A percentile compares a stretch with the other conserved stretches of the same genome.
Evolutionary conservation across 2,329 filamentous ascomycete species (phyloP).

Genomic region (Xylariaceae sp.): DNA sequence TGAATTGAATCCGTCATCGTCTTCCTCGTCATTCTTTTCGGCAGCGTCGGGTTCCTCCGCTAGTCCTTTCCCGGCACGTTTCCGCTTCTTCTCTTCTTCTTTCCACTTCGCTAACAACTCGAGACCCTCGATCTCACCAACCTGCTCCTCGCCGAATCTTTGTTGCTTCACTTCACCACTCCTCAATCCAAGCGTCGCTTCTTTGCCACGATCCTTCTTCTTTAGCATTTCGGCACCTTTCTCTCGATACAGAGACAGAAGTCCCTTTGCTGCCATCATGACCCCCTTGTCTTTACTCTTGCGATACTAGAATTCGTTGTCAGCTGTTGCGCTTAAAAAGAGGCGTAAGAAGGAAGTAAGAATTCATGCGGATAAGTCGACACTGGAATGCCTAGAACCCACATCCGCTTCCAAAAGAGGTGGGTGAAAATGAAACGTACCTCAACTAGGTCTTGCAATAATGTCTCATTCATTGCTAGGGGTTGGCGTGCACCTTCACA

Average conservation of each 20-base stretch:
- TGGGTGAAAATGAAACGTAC: conserved; percentile 3
- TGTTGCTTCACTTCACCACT: conserved; percentile 76
- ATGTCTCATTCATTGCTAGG: conserved; percentile 91
- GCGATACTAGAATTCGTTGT: conserved; percentile 85
- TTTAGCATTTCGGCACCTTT: conserved; percentile 87
- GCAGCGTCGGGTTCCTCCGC: conserved; percentile 66
- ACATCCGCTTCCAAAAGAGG: not conserved
- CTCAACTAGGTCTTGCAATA: conserved; percentile 94
- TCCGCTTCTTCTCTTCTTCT: conserved; percentile 81
- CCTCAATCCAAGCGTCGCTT: conserved; percentile 82
- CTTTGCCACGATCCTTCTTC: conserved; percentile 89
- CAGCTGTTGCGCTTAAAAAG: conserved; percentile 2
- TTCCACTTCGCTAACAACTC: conserved; percentile 94
- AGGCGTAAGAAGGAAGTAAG: no score
- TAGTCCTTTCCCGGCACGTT: conserved; percentile 71
- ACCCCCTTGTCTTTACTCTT: conserved; percentile 98
- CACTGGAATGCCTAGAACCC: no score
- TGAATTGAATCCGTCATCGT: conserved; percentile 61
- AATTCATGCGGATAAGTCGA: no score
- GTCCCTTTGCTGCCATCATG: conserved; percentile 97
- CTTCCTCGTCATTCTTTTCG: conserved; percentile 65
- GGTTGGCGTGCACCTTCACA: conserved; percentile 71
- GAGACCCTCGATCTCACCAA: conserved; percentile 86
- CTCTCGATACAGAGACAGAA: conserved; percentile 89
- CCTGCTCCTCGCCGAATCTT: conserved; percentile 81